Percentiles rank a stretch among this genome's conserved stretches.
These are phyloP conservation scores for Cladophialophora exuberans DNA, from an alignment of 2,329 filamentous ascomycete genomes.

Conservation along the genomic window DNA sequence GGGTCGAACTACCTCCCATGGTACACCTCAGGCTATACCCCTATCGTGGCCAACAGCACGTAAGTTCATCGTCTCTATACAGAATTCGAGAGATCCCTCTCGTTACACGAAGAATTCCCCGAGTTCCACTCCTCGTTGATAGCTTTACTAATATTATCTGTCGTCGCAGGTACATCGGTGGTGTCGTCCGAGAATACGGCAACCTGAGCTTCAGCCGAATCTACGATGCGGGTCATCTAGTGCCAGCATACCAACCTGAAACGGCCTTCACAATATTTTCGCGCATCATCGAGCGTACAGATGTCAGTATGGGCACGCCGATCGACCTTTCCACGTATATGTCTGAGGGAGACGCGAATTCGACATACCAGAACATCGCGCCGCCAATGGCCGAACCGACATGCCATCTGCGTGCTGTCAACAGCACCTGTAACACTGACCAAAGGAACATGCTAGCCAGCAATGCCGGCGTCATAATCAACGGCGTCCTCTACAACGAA, in stretches of 20 bases:
- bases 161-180: conserved; percentile 55
- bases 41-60: conserved; percentile 52
- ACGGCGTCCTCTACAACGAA: conserved; percentile 59
- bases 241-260: conserved; percentile 57
- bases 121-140: too few species aligned
- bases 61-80: too few species aligned
- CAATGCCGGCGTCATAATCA: conserved; percentile 60
- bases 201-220: conserved; percentile 53
- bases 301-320: conserved; percentile 53
- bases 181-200: conserved; percentile 44
- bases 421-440: conserved; percentile 57
- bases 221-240: conserved; percentile 58
- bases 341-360: conserved; percentile 61
- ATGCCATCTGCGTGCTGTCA: conserved; percentile 63
- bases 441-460: conserved; percentile 53
- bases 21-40: conserved; percentile 50
- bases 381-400: conserved; percentile 54
- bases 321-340: conserved; percentile 58
- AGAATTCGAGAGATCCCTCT: too few species aligned
- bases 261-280: conserved; percentile 58
- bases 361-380: conserved; percentile 59
- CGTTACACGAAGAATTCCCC: too few species aligned
- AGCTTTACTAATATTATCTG: too few species aligned
- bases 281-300: conserved; percentile 54
- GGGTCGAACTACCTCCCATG: conserved; percentile 30